Conservation (phyloP, 192 early-diverging fungal species). For the Podila epigama region DNA sequence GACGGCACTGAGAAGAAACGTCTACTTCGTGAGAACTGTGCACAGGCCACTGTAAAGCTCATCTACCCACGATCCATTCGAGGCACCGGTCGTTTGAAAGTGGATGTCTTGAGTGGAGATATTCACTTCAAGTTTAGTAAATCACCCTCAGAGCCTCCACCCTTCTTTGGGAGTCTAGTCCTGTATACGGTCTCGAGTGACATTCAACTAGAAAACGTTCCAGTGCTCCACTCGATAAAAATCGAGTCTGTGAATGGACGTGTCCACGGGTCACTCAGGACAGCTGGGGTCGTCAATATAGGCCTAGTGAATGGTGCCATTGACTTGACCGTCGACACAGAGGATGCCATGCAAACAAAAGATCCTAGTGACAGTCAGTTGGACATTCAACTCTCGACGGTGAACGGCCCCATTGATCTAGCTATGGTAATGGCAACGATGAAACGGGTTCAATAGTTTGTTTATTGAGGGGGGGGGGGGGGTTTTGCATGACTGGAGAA, state of each 20-base stretch:
- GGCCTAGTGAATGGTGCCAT: slow-evolving; percentile 6
- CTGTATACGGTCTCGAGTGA: not conserved
- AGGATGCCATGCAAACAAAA: not conserved
- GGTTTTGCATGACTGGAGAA: not conserved
- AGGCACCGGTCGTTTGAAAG: not conserved
- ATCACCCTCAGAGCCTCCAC: not conserved
- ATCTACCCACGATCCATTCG: slow-evolving; percentile 2
- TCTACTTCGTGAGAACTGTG: not conserved
- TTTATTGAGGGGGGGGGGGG: no score
- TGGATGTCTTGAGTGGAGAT: not conserved
- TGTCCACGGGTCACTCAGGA: not conserved
- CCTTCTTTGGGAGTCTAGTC: not conserved
- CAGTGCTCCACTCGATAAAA: not conserved
- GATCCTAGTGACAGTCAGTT: slow-evolving; percentile 6
- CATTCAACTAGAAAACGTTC: not conserved
- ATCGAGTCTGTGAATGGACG: slow-evolving; percentile 8
- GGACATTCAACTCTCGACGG: not conserved
- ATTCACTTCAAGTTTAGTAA: not conserved
- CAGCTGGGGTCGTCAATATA: slow-evolving; percentile 6
- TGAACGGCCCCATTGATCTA: slow-evolving; percentile 17
- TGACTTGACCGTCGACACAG: not conserved
- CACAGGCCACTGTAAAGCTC: slow-evolving; percentile 10
- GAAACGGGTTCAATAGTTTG: not conserved
- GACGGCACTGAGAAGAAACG: slow-evolving; percentile 8
- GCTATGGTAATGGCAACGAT: slow-evolving; percentile 5